These are phyloP conservation scores for Trichophaea hybrida DNA, from an alignment of 2,329 filamentous ascomycete species.

Conservation along the genomic window DNA sequence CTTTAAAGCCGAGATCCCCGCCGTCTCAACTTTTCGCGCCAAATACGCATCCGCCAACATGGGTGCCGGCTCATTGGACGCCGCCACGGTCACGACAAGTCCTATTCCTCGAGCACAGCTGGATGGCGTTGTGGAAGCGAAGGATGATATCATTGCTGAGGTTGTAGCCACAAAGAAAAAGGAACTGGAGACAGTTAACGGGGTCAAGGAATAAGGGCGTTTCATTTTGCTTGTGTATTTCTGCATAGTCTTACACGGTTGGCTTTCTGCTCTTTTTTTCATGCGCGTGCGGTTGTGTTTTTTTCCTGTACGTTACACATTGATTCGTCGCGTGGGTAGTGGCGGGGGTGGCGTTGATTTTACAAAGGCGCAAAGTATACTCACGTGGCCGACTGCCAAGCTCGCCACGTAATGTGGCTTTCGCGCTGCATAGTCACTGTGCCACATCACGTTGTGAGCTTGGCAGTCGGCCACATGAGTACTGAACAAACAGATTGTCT, in stretches of 20 bases:
- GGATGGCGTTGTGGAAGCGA: not conserved
- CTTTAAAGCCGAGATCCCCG: slow-evolving; percentile 71
- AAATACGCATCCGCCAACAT: slow-evolving; percentile 78
- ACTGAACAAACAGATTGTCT: not conserved
- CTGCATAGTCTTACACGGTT: not conserved
- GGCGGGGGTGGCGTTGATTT: no score
- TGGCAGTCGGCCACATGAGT: no score
- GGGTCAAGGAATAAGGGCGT: not conserved
- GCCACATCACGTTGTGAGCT: no score
- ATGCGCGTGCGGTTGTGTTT: no score
- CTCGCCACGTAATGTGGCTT: no score
- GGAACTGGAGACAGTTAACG: not conserved
- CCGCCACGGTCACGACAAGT: not conserved
- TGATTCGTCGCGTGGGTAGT: no score
- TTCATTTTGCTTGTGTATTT: not conserved
- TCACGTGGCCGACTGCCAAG: no score
- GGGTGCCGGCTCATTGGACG: slow-evolving; percentile 7
- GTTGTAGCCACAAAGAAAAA: not conserved
- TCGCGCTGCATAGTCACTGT: no score
- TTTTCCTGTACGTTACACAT: no score
- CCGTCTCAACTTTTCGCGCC: slow-evolving; percentile 88
- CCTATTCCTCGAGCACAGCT: not conserved
- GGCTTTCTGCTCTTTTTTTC: not conserved
- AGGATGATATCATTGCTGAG: not conserved
- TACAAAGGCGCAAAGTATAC: not conserved